These are phyloP conservation scores for Sclerotinia minor DNA, from an alignment of 2,329 filamentous ascomycete genomes.

Conservation along the genomic window DNA sequence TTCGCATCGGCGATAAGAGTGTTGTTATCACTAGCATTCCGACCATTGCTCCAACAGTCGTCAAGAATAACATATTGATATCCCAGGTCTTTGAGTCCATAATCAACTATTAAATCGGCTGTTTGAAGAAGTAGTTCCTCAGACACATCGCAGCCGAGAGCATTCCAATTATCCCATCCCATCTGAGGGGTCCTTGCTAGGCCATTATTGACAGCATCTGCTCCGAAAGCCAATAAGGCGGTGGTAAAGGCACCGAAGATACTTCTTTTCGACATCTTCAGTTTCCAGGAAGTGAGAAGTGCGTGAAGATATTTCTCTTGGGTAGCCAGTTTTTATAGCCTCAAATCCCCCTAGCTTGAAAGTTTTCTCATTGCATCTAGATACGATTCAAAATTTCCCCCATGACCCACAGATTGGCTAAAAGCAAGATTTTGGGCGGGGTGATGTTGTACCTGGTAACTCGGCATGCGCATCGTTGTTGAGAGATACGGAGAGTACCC, in stretches of 20 bases:
- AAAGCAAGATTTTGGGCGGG: slow-evolving; percentile 16
- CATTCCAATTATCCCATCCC: slow-evolving; percentile 52
- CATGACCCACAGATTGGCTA: slow-evolving; percentile 16
- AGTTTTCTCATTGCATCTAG: neutral
- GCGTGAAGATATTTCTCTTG: neutral
- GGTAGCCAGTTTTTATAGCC: neutral
- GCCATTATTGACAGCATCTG: slow-evolving; percentile 44
- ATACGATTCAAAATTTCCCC: neutral
- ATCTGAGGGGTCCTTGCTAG: slow-evolving; percentile 46
- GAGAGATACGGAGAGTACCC: slow-evolving; percentile 5
- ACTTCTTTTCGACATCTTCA: slow-evolving; percentile 19
- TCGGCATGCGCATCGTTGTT: neutral
- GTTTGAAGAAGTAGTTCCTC: slow-evolving; percentile 51
- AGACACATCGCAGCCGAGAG: slow-evolving; percentile 52
- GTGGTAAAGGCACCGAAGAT: slow-evolving; percentile 24
- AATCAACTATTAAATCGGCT: slow-evolving; percentile 50
- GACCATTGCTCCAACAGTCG: slow-evolving; percentile 53
- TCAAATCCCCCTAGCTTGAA: neutral
- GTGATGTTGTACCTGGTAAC: slow-evolving; percentile 4
- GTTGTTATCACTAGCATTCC: slow-evolving; percentile 45
- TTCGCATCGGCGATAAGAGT: slow-evolving; percentile 45
- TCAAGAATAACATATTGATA: slow-evolving; percentile 59
- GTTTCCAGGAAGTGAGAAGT: neutral
- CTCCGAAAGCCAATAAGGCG: slow-evolving; percentile 28
- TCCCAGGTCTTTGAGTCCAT: slow-evolving; percentile 54